These are phyloP conservation scores for Naganishia antarctica DNA, from an alignment of 768 basidiomycete genomes.

Conservation along the genomic window DNA sequence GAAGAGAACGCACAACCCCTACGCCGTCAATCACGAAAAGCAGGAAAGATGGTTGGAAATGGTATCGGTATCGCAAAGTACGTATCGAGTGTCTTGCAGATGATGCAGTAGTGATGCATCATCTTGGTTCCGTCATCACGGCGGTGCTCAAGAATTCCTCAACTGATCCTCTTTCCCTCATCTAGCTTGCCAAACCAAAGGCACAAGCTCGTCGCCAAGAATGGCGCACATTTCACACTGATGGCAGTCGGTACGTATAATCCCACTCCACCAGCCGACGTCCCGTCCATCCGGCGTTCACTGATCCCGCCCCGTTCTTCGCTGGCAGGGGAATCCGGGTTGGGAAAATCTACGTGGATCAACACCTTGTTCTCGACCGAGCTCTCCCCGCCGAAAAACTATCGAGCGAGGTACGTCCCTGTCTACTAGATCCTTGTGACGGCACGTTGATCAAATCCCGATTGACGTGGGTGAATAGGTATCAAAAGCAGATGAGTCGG, in stretches of 20 bases:
- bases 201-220: slow-evolving; percentile 98
- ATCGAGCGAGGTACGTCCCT: slow-evolving; percentile 23
- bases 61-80: slow-evolving; percentile 49
- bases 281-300: too few species aligned
- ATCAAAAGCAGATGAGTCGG: slow-evolving; percentile 91
- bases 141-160: too few species aligned
- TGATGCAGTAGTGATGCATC: too few species aligned
- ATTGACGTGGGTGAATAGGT: too few species aligned
- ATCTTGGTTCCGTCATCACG: too few species aligned
- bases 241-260: slow-evolving; percentile 78
- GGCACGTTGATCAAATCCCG: too few species aligned
- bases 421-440: neutral
- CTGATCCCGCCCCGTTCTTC: neutral
- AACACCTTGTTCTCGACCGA: slow-evolving; percentile 98
- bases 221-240: slow-evolving; percentile 93
- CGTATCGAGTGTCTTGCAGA: too few species aligned
- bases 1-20: too few species aligned
- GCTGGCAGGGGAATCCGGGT: slow-evolving; percentile 83
- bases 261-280: neutral
- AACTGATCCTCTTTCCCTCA: neutral
- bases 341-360: slow-evolving; percentile 97
- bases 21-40: too few species aligned
- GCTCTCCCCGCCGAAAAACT: slow-evolving; percentile 75
- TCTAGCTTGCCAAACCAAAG: slow-evolving; percentile 93
- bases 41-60: slow-evolving; percentile 35